Evolutionary conservation across 148 eudicot species (phyloP).

Genomic region (Nepenthes gracilis): DNA sequence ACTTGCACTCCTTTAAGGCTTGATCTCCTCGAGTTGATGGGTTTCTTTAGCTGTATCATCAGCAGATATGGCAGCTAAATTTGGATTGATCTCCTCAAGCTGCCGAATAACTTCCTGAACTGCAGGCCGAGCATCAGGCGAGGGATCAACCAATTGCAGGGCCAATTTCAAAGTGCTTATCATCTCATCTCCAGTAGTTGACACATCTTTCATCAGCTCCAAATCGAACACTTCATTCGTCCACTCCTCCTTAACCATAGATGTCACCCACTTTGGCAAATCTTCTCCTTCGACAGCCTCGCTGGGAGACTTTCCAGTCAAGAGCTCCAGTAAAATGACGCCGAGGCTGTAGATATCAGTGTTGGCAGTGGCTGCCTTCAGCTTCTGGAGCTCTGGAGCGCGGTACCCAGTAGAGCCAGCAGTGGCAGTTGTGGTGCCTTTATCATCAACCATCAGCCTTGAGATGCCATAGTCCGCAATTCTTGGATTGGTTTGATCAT

Average conservation of each 20-base stretch:
- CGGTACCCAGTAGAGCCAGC: constrained; percentile 70
- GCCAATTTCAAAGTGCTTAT: constrained; percentile 73
- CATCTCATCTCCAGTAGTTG: constrained; percentile 67
- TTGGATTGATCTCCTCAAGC: constrained; percentile 58
- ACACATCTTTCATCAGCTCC: constrained; percentile 67
- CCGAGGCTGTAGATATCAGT: constrained; percentile 85
- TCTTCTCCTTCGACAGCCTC: constrained; percentile 68
- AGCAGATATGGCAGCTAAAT: constrained; percentile 14
- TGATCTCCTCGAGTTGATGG: background rate
- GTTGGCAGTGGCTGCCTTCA: constrained; percentile 55
- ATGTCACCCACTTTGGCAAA: constrained; percentile 87
- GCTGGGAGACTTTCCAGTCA: constrained; percentile 75
- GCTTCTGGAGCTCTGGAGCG: constrained; percentile 81
- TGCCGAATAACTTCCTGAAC: constrained; percentile 62
- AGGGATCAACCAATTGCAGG: constrained; percentile 78
- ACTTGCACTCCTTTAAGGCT: too few species aligned
- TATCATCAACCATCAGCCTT: constrained; percentile 63
- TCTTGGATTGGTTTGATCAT: constrained; percentile 47
- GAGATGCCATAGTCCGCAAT: constrained; percentile 74
- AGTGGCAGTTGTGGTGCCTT: constrained; percentile 61
- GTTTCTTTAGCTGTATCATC: constrained; percentile 17
- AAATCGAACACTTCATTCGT: constrained; percentile 81
- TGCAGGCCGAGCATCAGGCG: constrained; percentile 67
- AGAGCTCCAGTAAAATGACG: constrained; percentile 62
- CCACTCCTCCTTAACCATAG: constrained; percentile 82